Base-by-base conservation (phyloP, 2,329 filamentous ascomycete genomes). In the Epichloe hybrida region DNA sequence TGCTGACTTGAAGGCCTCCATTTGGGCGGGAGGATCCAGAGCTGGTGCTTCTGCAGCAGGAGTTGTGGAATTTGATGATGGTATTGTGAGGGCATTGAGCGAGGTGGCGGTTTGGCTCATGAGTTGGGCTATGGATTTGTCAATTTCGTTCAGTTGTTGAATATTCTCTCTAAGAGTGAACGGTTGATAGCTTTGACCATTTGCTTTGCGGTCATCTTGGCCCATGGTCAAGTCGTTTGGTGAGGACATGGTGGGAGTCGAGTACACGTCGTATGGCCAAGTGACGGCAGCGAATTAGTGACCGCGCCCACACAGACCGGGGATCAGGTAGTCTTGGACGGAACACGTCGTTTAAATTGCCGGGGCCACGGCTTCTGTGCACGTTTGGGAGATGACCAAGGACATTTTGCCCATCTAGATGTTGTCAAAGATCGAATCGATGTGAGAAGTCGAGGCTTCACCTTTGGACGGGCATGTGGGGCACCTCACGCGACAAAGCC, bases 161-260 rank as follows among this genome's bases (percentile, higher is more conserved):
- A 95, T 88, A 56, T 86, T 86, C 64, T 94, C 85, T 40, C 84
- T 77, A 36, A 84, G 77, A 9, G 81, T 85, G 57, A 90, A 85
- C n/a, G 76, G 74, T 36, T 73, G 62, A 42, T 73, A 70, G 34
- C 62, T 50, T 41, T 62, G 56, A 31, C 62, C 35, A 41, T 35
- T 36, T 3, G 56, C 9, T 9, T n/a, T 21, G 7, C 13, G 42
- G 5, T 50, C 50, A 27, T 53, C 57, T 13, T 63, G 59, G 4
- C 41, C 55, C 65, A 68, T 68, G 34, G 54, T 52, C 13, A 63
- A 50, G 31, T 69, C 66, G 12, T 59, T 54, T 11, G 62, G 59
- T 17, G 64, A 62, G 15, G 58, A 52, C 66, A 69, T 69, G 44
- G 20, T 13, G 15, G 31, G 8, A 36, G 20, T 13, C 7, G 45